Base-by-base conservation (phyloP, 192 early-diverging fungal species). In the Powellomyces hirtus region DNA sequence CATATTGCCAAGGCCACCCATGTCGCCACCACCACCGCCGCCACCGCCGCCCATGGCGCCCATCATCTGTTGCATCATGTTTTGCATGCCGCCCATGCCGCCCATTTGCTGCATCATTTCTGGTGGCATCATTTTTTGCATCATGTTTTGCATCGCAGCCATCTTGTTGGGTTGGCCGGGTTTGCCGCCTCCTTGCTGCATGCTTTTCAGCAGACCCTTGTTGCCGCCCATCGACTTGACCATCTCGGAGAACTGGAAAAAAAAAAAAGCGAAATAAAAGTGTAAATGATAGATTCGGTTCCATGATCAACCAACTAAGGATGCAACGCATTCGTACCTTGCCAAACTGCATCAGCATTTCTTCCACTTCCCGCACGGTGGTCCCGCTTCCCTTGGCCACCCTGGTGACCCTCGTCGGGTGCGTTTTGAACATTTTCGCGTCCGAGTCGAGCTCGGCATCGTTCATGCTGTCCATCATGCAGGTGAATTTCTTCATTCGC, bases 391-490 rank as follows among this genome's bases (percentile, higher is more conserved):
- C 96, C 36, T 88, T 83, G 5, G 95, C 90, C 57, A 98, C 85
- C 22, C 96, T 87, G 6, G 83, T 65, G 37, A 98, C 69, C 29
- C 95, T 79, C 38, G 75, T 80, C 29, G 83, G 85, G 49, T 97
- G 83, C 18, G 88, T 80, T 1, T 74, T 70, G 75, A 98, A 97
- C n/a, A 89, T 44, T 59, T 90, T 91, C 30, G 88, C 91, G 68
- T 97, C 95, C 66, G 90, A 88, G 67, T 90, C 91, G 29, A 98
- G 79, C 76, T 98, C 96, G 58, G 73, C 36, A 16, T 96, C 92
- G 3, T 86, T 98, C 96, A 98, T 98, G 67, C 91, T 93, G 72
- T 98, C 96, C 86, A 98, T 93, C 70, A 96, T 89, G 62, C 90
- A 91, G 88, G 94, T 89, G 73, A 91, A 91, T 18, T 82, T 77